Evolutionary conservation across 441 rosid species (phyloP).

Genomic region (Populus hybrid): DNA sequence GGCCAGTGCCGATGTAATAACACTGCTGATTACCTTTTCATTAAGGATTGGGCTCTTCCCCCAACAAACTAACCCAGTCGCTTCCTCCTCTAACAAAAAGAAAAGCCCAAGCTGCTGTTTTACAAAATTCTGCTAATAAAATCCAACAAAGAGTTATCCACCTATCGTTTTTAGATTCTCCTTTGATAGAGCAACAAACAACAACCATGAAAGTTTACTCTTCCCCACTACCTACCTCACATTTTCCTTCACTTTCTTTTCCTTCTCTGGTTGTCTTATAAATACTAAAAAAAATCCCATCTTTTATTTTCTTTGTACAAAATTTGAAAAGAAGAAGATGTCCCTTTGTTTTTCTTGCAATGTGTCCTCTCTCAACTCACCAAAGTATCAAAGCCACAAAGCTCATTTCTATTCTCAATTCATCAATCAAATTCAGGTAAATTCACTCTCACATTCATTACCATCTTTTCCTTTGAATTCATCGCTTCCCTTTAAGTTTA

Average conservation of each 20-base stretch:
- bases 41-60: neutral
- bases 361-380: slow-evolving; percentile 35
- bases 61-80: neutral
- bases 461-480: slow-evolving; percentile 18
- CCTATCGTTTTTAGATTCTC: slow-evolving; percentile 12
- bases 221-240: slow-evolving; percentile 20
- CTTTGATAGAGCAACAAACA: slow-evolving; percentile 11
- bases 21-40: neutral
- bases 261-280: neutral
- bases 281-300: neutral
- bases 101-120: neutral
- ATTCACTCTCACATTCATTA: slow-evolving; percentile 29
- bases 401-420: slow-evolving; percentile 37
- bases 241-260: neutral
- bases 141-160: neutral
- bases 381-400: slow-evolving; percentile 29
- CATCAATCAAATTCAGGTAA: slow-evolving; percentile 52
- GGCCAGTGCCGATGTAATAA: too few relatives aligned
- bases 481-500: slow-evolving; percentile 23
- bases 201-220: slow-evolving; percentile 15
- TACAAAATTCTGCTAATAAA: neutral
- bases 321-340: slow-evolving; percentile 19
- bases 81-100: neutral
- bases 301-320: slow-evolving; percentile 1
- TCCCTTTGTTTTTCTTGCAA: slow-evolving; percentile 52